phyloP scores from a whole-genome alignment of 2,329 filamentous ascomycete genomes.

The Nannizzia gypsea region DNA sequence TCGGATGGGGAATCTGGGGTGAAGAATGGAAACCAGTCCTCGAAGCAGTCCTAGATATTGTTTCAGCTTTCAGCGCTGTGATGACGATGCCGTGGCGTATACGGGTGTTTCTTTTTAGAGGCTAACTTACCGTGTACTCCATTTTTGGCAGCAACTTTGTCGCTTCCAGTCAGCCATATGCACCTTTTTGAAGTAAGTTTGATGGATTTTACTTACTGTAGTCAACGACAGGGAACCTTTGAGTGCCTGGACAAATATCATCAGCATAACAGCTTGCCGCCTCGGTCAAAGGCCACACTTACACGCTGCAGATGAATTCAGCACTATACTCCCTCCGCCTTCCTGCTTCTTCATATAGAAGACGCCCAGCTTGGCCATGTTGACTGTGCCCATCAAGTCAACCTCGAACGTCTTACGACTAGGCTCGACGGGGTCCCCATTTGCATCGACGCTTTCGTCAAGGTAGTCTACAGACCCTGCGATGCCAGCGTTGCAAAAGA shows the following conservation, averaged over 20 bases:
- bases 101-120: too few species aligned
- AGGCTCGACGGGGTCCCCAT: slow-evolving; percentile 41
- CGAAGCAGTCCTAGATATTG: slow-evolving; percentile 30
- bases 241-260: slow-evolving; percentile 25
- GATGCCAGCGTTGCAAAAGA: slow-evolving; percentile 47
- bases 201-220: slow-evolving; percentile 32
- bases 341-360: slow-evolving; percentile 41
- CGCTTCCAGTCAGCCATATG: neutral
- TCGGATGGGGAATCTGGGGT: slow-evolving; percentile 34
- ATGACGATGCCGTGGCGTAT: too few species aligned
- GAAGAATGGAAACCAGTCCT: slow-evolving; percentile 27
- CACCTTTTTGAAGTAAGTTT: neutral
- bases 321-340: slow-evolving; percentile 42
- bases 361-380: slow-evolving; percentile 39
- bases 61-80: too few species aligned
- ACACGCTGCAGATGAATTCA: slow-evolving; percentile 41
- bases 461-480: slow-evolving; percentile 38
- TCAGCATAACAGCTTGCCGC: neutral
- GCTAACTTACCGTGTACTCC: slow-evolving; percentile 38
- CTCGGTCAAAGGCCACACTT: too few species aligned
- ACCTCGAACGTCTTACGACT: slow-evolving; percentile 36
- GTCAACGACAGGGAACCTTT: slow-evolving; percentile 41
- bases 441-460: slow-evolving; percentile 36
- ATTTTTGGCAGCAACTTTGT: slow-evolving; percentile 41
- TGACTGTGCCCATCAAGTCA: slow-evolving; percentile 40